These are phyloP conservation scores for Avena atlantica DNA, from an alignment of 176 grass and related monocot genomes.

Conservation along the genomic window DNA sequence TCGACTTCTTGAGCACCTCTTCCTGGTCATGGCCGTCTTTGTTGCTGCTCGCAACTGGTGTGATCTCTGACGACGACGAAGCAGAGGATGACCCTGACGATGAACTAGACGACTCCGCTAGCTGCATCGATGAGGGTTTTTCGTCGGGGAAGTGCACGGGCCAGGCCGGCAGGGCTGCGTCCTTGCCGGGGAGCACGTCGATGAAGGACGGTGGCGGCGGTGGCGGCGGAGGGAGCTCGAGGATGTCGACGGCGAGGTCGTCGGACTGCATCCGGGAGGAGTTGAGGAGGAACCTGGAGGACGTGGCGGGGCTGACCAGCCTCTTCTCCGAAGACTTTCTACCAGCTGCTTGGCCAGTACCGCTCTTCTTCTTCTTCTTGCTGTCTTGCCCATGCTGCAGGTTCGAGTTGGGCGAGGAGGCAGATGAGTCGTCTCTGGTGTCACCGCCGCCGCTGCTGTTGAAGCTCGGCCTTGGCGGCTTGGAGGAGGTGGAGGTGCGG, in stretches of 20 bases:
- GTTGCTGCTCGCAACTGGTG: too few relatives aligned
- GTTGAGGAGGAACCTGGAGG: slow-evolving; percentile 80
- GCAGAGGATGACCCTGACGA: slow-evolving; percentile 5
- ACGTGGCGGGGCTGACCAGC: slow-evolving; percentile 56
- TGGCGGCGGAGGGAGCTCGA: not conserved
- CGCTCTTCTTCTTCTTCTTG: slow-evolving; percentile 26
- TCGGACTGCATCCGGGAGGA: slow-evolving; percentile 65
- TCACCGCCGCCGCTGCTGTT: not conserved
- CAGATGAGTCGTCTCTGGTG: not conserved
- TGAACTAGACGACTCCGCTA: not conserved
- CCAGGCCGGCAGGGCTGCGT: not conserved
- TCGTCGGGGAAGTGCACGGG: not conserved
- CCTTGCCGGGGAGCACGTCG: slow-evolving; percentile 41
- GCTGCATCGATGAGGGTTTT: not conserved
- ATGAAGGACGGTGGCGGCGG: slow-evolving; percentile 28
- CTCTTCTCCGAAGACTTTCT: not conserved
- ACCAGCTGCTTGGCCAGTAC: too few relatives aligned
- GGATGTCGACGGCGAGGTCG: slow-evolving; percentile 11
- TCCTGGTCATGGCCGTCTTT: not conserved
- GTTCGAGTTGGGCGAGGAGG: not conserved
- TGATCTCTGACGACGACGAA: not conserved
- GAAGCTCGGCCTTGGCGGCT: not conserved
- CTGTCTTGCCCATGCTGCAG: not conserved
- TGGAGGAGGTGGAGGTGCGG: slow-evolving; percentile 30
- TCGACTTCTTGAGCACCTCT: not conserved